Evolutionary conservation across 495 filamentous ascomycete species (phyloP), one percentile per base, ranked within the genome.

Genomic region (Aspergillus taichungensis): DNA sequence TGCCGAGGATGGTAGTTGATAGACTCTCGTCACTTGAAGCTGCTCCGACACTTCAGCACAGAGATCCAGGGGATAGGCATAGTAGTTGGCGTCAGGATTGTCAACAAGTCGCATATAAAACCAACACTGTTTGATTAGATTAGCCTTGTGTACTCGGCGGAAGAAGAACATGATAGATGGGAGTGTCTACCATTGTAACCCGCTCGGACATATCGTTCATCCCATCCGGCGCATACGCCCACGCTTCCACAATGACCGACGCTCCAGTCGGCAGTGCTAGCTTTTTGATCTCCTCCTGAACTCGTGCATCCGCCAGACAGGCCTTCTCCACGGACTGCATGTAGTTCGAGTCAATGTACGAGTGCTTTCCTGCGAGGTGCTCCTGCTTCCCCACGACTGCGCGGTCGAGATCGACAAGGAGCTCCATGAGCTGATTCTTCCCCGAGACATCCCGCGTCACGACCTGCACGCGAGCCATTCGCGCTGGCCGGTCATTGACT

Each of bases 61-160:
- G 68, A 88, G 45, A 82, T 82, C 38, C 5, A 92, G 68, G 0
- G 87, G 87, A 42, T 85, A 79, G 1, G 86, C 79, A 60, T 94
- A 94, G 55, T 87, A 80, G 52, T 89, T 90, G 30, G 56, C 55
- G 13, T 70, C 64, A 0, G 37, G 46, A 12, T 60, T 39, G 8
- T 55, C 49, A 3, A 50, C 12, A 1, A 57, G 42, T 6, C 54
- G 43, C 53, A 63, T 57, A 33, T 66, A 67, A 8, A 68, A 57
- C 36, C 47, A 67, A 29, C 62, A 61, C 60, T 67, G 30, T n/a
- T 28, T n/a, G 6, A 8, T 5, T 9, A 30, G 18, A 33, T 45
- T 24, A 8, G 13, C 14, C 27, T 31, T 29, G 6, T 9, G 7
- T 9, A 5, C 13, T 13, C 10, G 13, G 3, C 29, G 1, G 13